Evolutionary conservation across 768 basidiomycete species (phyloP).

Genomic region (Mycena crocata): DNA sequence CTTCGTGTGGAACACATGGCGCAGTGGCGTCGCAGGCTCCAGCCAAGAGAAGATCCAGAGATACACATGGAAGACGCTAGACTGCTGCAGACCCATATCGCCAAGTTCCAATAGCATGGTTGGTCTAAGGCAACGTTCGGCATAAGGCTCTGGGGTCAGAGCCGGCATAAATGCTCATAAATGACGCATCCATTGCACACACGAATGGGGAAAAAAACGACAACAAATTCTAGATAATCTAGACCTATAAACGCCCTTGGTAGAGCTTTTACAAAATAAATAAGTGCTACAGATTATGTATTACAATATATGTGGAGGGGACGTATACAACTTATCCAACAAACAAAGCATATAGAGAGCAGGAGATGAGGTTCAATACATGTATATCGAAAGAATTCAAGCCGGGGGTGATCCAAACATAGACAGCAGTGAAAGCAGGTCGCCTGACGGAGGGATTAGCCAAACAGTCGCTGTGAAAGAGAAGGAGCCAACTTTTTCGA

Average conservation of each 20-base stretch:
- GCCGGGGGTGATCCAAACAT: constrained; percentile 58
- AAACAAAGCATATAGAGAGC: constrained; percentile 13
- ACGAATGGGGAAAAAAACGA: too few relatives aligned
- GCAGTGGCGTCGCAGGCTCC: background rate
- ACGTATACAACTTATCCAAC: background rate
- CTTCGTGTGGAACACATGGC: constrained; percentile 18
- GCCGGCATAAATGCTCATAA: too few relatives aligned
- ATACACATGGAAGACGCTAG: background rate
- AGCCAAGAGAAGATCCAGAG: constrained; percentile 13
- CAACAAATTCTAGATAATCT: too few relatives aligned
- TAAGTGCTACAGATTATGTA: background rate
- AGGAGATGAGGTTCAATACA: background rate
- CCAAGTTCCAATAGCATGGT: too few relatives aligned
- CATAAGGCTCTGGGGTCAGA: too few relatives aligned
- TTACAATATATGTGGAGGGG: background rate
- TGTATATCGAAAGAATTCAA: constrained; percentile 11
- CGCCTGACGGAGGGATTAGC: constrained; percentile 49
- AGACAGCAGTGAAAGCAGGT: constrained; percentile 63
- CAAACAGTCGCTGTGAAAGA: background rate
- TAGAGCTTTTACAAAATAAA: too few relatives aligned
- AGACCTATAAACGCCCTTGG: too few relatives aligned
- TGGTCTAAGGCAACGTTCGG: too few relatives aligned
- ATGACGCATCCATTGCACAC: too few relatives aligned
- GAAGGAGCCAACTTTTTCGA: constrained; percentile 58
- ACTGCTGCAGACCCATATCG: too few relatives aligned